Conservation (phyloP, 2,329 filamentous ascomycete genomes). For the Aspergillus oerlinghausenensis region DNA sequence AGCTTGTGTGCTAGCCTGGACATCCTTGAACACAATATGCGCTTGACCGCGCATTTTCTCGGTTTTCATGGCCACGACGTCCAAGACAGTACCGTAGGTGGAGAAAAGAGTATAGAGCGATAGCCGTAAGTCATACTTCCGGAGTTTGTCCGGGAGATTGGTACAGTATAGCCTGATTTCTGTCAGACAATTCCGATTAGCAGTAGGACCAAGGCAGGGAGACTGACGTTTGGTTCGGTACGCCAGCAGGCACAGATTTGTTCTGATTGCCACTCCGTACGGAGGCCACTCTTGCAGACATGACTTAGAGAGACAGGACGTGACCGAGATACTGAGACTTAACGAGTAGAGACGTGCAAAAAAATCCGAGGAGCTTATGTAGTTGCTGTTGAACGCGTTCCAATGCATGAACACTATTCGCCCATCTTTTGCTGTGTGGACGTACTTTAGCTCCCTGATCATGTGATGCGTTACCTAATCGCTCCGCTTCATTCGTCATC, state of each 20-base stretch:
- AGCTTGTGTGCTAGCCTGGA: slow-evolving; percentile 87
- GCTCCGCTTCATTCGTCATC: slow-evolving; percentile 16
- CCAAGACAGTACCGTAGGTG: slow-evolving; percentile 86
- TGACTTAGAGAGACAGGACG: slow-evolving; percentile 11
- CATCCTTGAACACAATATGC: slow-evolving; percentile 83
- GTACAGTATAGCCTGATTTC: slow-evolving; percentile 74
- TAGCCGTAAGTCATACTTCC: slow-evolving; percentile 80
- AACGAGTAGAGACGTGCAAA: neutral
- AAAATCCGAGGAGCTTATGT: neutral
- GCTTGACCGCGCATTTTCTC: slow-evolving; percentile 93
- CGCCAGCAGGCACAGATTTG: slow-evolving; percentile 44
- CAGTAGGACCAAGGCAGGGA: slow-evolving; percentile 3
- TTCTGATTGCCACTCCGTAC: slow-evolving; percentile 37
- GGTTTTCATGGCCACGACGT: slow-evolving; percentile 85
- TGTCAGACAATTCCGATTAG: slow-evolving; percentile 16
- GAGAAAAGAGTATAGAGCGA: slow-evolving; percentile 91
- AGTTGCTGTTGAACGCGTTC: neutral
- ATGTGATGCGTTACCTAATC: slow-evolving; percentile 21
- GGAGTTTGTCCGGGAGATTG: slow-evolving; percentile 85
- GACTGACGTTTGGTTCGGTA: slow-evolving; percentile 72
- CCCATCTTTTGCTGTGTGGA: neutral
- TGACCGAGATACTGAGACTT: neutral
- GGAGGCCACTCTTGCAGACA: slow-evolving; percentile 39
- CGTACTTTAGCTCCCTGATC: slow-evolving; percentile 1
- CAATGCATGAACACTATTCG: neutral